phyloP scores from a whole-genome alignment of 2,329 filamentous ascomycete genomes.

The Claviceps capensis region DNA sequence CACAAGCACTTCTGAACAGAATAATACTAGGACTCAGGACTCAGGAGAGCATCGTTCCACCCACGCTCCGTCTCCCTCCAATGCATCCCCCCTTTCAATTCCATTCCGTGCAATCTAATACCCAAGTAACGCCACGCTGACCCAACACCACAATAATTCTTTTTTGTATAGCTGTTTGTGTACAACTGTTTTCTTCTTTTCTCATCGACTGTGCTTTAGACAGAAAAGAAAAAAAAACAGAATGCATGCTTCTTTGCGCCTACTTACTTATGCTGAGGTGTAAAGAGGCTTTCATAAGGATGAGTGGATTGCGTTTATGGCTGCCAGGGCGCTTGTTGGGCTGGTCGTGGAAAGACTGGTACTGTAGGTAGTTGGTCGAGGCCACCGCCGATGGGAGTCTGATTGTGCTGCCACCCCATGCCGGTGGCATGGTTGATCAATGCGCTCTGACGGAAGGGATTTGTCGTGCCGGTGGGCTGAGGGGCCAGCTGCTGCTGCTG shows the following conservation, averaged over 20 bases:
- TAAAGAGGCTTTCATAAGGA: too few relatives aligned
- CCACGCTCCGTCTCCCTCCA: background rate
- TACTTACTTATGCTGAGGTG: too few relatives aligned
- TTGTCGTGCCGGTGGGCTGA: conserved; percentile 77
- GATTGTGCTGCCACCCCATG: conserved; percentile 72
- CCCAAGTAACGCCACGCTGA: conserved; percentile 8
- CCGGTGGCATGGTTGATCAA: conserved; percentile 86
- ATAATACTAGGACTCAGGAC: too few relatives aligned
- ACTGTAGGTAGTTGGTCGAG: conserved; percentile 67
- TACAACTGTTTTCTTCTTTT: background rate
- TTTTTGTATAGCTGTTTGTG: conserved; percentile 3
- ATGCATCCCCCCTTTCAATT: background rate
- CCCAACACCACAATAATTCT: conserved; percentile 2
- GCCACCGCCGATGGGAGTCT: conserved; percentile 67
- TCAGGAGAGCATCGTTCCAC: background rate
- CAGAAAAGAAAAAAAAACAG: background rate
- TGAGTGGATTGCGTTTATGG: conserved; percentile 13
- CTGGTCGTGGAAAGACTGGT: conserved; percentile 74
- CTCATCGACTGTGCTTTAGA: too few relatives aligned
- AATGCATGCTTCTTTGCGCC: too few relatives aligned
- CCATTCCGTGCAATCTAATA: background rate
- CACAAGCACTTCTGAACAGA: too few relatives aligned
- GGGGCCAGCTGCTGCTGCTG: conserved; percentile 38
- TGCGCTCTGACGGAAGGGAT: conserved; percentile 83
- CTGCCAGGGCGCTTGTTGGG: conserved; percentile 48